Conservation (phyloP, 139 green algal species). For the Raphidocelis subcapitata region DNA sequence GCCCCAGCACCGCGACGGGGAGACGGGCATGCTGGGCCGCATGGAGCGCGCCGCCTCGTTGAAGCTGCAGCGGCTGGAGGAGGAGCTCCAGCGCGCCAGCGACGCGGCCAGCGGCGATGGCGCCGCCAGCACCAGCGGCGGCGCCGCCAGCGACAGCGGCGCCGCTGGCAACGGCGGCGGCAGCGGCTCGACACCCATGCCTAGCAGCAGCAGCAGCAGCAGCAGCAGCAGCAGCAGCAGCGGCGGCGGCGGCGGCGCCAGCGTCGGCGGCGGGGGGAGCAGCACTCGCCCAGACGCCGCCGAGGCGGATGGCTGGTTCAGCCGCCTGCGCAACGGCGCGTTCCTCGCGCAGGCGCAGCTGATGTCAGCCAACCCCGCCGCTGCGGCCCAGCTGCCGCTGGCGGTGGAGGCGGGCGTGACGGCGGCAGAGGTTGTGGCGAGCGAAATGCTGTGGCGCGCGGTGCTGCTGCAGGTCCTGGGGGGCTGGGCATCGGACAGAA, state of each 20-base stretch:
- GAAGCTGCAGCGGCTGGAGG: not conserved
- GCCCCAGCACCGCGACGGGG: not conserved
- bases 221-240: not conserved
- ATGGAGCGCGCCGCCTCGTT: not conserved
- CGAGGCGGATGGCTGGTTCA: too few species aligned
- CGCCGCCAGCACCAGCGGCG: not conserved
- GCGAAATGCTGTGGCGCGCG: constrained; percentile 2
- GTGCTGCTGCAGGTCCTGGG: not conserved
- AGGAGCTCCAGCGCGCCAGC: not conserved
- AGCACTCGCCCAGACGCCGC: too few species aligned
- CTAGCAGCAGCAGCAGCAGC: not conserved
- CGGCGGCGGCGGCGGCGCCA: too few species aligned
- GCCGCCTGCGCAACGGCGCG: not conserved
- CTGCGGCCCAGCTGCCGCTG: not conserved
- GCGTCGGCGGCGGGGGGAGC: not conserved
- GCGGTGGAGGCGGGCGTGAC: not conserved
- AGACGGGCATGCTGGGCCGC: not conserved
- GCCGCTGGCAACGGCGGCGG: not conserved
- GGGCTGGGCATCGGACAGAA: not conserved
- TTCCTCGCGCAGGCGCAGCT: not conserved
- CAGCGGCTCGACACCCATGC: not conserved
- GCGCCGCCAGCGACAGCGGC: not conserved
- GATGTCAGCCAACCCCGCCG: not conserved
- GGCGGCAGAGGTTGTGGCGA: not conserved
- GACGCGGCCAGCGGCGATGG: not conserved